These are phyloP conservation scores for Nakazawaea holstii DNA, from an alignment of 805 yeast species.

Conservation along the genomic window DNA sequence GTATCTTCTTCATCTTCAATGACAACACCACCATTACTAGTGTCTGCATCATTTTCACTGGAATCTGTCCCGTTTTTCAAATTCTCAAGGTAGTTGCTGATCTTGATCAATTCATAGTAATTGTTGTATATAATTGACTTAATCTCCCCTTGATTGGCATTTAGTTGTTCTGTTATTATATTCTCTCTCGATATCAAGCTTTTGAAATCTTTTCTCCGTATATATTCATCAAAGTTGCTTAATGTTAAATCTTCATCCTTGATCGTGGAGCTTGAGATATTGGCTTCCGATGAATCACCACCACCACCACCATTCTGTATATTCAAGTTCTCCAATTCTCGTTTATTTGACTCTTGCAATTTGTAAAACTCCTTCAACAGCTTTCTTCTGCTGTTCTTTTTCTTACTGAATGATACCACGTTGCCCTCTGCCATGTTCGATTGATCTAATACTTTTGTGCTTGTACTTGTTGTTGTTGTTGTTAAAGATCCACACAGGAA, in stretches of 20 bases:
- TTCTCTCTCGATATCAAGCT: constrained; percentile 31
- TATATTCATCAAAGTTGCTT: constrained; percentile 27
- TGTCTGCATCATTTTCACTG: neutral
- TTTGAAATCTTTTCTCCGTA: constrained; percentile 23
- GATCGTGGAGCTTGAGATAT: neutral
- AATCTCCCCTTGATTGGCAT: constrained; percentile 52
- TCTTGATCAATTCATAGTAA: constrained; percentile 66
- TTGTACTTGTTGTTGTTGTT: neutral
- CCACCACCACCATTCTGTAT: neutral
- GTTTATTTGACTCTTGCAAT: constrained; percentile 24
- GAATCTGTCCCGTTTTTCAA: constrained; percentile 18
- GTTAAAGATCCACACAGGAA: too few relatives aligned
- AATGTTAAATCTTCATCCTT: constrained; percentile 19
- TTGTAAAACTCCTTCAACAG: constrained; percentile 39
- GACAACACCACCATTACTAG: neutral
- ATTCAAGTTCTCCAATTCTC: constrained; percentile 15
- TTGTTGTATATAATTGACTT: constrained; percentile 72
- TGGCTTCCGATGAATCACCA: neutral
- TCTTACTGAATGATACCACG: constrained; percentile 7
- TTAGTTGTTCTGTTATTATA: constrained; percentile 37
- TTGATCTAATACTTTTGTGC: neutral
- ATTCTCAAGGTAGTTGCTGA: constrained; percentile 48
- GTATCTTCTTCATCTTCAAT: constrained; percentile 4
- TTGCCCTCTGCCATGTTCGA: neutral
- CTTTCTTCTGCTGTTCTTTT: constrained; percentile 25